phyloP scores from a whole-genome alignment of 2,329 filamentous ascomycete genomes.

The Aspergillus novoparasiticus region DNA sequence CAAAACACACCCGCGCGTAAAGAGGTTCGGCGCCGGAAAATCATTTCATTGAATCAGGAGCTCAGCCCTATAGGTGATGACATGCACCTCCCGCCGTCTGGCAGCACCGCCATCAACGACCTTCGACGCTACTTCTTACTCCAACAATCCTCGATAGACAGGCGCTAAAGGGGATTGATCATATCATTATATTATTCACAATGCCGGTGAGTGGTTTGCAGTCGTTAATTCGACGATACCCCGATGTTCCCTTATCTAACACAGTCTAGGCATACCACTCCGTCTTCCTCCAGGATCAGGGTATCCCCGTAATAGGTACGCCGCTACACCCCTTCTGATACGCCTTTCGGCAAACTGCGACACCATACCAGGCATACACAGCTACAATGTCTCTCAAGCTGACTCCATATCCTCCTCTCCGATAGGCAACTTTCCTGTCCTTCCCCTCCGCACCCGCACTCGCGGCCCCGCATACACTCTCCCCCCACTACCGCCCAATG shows the following conservation, averaged over 20 bases:
- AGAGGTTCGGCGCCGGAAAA: conserved; percentile 46
- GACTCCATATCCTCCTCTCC: conserved; percentile 22
- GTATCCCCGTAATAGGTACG: conserved; percentile 65
- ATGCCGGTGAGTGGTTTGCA: conserved; percentile 49
- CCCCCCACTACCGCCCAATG: conserved; percentile 62
- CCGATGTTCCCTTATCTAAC: conserved; percentile 10
- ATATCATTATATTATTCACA: conserved; percentile 25
- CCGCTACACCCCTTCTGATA: conserved; percentile 25
- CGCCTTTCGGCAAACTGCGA: conserved; percentile 17
- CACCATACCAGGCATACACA: background rate
- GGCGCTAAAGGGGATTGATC: conserved; percentile 22
- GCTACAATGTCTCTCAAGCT: background rate
- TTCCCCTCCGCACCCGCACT: conserved; percentile 91
- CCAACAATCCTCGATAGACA: conserved; percentile 21
- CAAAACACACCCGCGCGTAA: conserved; percentile 37
- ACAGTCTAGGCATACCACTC: conserved; percentile 87
- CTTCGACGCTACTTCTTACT: conserved; percentile 11
- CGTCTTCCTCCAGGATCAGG: conserved; percentile 84
- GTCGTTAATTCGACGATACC: background rate
- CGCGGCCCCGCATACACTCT: conserved; percentile 93
- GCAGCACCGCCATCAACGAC: conserved; percentile 20
- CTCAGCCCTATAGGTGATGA: conserved; percentile 27
- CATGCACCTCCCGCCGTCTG: conserved; percentile 26
- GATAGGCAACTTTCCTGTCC: conserved; percentile 86
- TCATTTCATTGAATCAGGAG: conserved; percentile 23